These are phyloP conservation scores for Cladorrhinum samala DNA, from an alignment of 495 filamentous ascomycete genomes.

Conservation along the genomic window DNA sequence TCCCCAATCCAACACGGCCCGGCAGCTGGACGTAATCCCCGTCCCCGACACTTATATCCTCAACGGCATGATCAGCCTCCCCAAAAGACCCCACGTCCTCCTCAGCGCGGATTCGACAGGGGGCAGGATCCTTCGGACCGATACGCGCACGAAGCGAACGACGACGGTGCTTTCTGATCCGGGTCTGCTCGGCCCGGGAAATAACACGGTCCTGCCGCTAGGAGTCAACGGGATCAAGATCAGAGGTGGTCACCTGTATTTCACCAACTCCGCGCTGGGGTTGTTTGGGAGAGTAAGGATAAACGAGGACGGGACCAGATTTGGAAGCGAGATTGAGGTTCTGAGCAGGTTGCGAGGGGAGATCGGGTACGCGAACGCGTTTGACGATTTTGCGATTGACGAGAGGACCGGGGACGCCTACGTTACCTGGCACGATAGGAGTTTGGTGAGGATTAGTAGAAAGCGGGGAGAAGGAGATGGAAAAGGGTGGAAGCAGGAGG, in stretches of 20 bases:
- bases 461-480: neutral
- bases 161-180: constrained; percentile 5
- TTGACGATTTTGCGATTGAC: constrained; percentile 33
- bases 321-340: constrained; percentile 14
- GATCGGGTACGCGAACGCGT: constrained; percentile 2
- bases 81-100: constrained; percentile 7
- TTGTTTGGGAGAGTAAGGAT: constrained; percentile 30
- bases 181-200: neutral
- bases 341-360: neutral
- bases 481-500: neutral
- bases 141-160: constrained; percentile 14
- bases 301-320: constrained; percentile 16
- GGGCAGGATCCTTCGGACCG: constrained; percentile 27
- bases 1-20: constrained; percentile 12
- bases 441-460: constrained; percentile 22
- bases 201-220: constrained; percentile 11
- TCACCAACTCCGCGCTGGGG: constrained; percentile 33
- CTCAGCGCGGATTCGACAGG: constrained; percentile 29
- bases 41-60: constrained; percentile 19
- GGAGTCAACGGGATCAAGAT: constrained; percentile 36
- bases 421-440: constrained; percentile 20
- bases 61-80: constrained; percentile 25
- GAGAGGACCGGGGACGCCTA: constrained; percentile 23
- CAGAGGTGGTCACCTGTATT: constrained; percentile 27
- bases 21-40: constrained; percentile 8